A percentile compares a stretch with the other conserved stretches of the same genome.
phyloP scores from a whole-genome alignment of 768 basidiomycete species.

The Xanthoconium stramineum region DNA sequence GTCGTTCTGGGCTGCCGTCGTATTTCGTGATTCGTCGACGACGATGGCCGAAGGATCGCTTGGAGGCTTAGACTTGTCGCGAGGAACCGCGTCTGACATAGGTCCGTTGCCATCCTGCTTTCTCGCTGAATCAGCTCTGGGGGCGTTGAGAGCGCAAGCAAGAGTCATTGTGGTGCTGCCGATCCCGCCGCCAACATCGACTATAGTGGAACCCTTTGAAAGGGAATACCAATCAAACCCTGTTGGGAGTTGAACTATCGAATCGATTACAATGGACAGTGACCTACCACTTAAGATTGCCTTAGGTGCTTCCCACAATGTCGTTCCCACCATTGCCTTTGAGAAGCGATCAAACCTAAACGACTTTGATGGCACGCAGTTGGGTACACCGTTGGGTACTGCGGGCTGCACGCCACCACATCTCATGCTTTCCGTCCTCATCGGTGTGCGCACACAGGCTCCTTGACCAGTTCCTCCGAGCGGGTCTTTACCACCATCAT shows the following conservation, averaged over 20 bases:
- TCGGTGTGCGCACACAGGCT: slow-evolving; percentile 6
- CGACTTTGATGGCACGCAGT: slow-evolving; percentile 29
- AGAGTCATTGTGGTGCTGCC: slow-evolving; percentile 49
- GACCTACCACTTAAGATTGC: slow-evolving; percentile 52
- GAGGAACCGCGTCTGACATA: not conserved
- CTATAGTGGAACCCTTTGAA: slow-evolving; percentile 46
- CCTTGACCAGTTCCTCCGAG: slow-evolving; percentile 22
- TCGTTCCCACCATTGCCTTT: slow-evolving; percentile 71
- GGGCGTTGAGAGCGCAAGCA: slow-evolving; percentile 34
- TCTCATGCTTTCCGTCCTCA: not conserved
- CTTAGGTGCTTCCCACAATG: slow-evolving; percentile 65
- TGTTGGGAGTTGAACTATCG: slow-evolving; percentile 20
- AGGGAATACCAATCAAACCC: slow-evolving; percentile 60
- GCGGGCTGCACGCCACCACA: not conserved
- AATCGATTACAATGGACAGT: not conserved
- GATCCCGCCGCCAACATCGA: slow-evolving; percentile 72
- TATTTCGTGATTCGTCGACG: slow-evolving; percentile 9
- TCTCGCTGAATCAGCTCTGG: not conserved
- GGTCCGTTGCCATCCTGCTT: slow-evolving; percentile 4
- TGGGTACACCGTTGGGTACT: not conserved
- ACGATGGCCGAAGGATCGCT: not conserved
- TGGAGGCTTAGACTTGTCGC: not conserved
- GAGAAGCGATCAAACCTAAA: slow-evolving; percentile 68
- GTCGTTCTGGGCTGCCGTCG: slow-evolving; percentile 4
- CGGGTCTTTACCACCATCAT: slow-evolving; percentile 44